Evolutionary conservation across 345 rosid species (phyloP), one percentile per base, ranked within the genome.

Genomic region (Adansonia digitata): DNA sequence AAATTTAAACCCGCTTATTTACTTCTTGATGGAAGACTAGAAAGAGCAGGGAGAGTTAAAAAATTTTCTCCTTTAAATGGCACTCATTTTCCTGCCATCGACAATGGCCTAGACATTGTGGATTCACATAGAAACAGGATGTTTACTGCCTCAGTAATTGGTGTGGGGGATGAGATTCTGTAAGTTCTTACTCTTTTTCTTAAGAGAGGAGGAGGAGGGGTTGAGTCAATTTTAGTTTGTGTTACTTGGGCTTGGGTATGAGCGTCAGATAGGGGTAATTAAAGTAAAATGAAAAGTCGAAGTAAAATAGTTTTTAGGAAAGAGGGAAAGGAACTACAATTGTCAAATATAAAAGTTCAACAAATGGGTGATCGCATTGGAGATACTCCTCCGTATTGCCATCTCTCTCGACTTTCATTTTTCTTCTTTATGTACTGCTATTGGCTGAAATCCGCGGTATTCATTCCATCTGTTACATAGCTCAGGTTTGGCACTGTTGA

Each of bases 91-190:
- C 76, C 78, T 20, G 73, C 79, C 35, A 73, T 34, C 57, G 78
- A 78, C 17, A 87, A 81, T 62, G 86, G 83, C 77, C 74, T 80
- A 78, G 85, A 76, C 26, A 37, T 18, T 77, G 72, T 67, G 56
- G 87, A 75, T 74, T 78, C 90, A 43, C 76, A 76, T 67, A 82
- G 81, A 62, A 82, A 81, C 55, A 80, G 88, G 83, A 82, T 78
- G 78, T 85, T 84, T 66, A 81, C 82, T 64, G 92, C 91, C 70
- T 87, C 99, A 31, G 86, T 81, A 24, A 89, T 95, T 72, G 88
- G 89, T 68, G 97, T 95, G 35, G 98, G 98, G 13, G 97, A 95
- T 87, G 99, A 95, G 97, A 89, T 95, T 85, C 90, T 95, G 99
- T 95, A 93, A 87, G 99, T 76, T 34, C 29, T 37, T 48, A 1